These are phyloP conservation scores for Clonostachys rosea DNA, from an alignment of 2,329 filamentous ascomycete genomes.

Conservation along the genomic window DNA sequence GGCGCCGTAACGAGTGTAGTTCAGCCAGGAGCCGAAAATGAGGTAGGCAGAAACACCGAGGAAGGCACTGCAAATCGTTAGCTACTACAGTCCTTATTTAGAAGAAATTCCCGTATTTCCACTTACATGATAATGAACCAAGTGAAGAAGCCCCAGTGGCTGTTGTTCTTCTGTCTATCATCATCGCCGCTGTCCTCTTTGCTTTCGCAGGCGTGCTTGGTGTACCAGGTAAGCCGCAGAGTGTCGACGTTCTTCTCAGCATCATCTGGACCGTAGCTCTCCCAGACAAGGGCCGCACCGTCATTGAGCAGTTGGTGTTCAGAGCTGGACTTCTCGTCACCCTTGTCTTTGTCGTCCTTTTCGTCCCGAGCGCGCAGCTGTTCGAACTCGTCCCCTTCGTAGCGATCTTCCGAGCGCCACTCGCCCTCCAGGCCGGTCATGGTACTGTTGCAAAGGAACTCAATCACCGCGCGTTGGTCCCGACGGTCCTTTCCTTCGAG, in stretches of 20 bases:
- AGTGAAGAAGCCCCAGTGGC: constrained; percentile 91
- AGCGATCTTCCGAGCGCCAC: constrained; percentile 51
- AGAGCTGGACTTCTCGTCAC: constrained; percentile 30
- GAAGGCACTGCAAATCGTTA: constrained; percentile 62
- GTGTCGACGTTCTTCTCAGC: constrained; percentile 51
- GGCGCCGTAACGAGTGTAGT: constrained; percentile 95
- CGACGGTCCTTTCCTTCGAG: constrained; percentile 46
- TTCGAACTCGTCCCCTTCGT: constrained; percentile 26
- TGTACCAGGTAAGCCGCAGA: constrained; percentile 77
- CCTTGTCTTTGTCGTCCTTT: constrained; percentile 26
- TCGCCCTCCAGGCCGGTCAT: constrained; percentile 72
- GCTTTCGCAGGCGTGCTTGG: constrained; percentile 78
- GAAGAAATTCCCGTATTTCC: background rate
- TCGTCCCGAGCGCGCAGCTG: constrained; percentile 9
- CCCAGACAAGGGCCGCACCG: constrained; percentile 66
- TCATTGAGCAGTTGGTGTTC: constrained; percentile 50
- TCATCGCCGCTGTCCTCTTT: constrained; percentile 36
- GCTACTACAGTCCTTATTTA: constrained; percentile 7
- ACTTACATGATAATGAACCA: constrained; percentile 93
- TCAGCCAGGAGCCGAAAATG: constrained; percentile 97
- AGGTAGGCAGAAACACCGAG: constrained; percentile 82
- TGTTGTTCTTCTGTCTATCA: constrained; percentile 38
- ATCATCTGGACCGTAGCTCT: constrained; percentile 57
- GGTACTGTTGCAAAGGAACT: constrained; percentile 76
- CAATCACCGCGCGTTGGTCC: constrained; percentile 72